Percentiles rank a stretch among this genome's conserved stretches.
Conservation (phyloP, 2,329 filamentous ascomycete species). For the Fusarium sp. region DNA sequence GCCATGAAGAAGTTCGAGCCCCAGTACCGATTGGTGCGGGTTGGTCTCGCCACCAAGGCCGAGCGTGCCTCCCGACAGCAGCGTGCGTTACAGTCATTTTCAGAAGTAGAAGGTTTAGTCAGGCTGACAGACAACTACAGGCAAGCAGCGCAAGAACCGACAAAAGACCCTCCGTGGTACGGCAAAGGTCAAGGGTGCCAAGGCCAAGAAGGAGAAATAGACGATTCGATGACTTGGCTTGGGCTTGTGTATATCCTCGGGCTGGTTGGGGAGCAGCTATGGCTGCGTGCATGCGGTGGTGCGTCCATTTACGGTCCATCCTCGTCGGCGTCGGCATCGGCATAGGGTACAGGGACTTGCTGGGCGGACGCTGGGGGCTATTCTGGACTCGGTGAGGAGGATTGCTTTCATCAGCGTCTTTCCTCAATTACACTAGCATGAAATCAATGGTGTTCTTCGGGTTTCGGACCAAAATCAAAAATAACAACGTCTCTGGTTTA, state of each 20-base stretch:
- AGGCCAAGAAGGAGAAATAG: conserved; percentile 95
- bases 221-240: conserved; percentile 54
- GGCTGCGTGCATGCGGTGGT: conserved; percentile 48
- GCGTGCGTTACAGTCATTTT: conserved; percentile 75
- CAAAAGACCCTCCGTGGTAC: conserved; percentile 98
- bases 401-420: conserved; percentile 46
- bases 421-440: conserved; percentile 56
- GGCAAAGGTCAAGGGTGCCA: conserved; percentile 96
- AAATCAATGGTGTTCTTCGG: conserved; percentile 58
- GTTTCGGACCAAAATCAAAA: conserved; percentile 52
- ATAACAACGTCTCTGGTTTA: conserved; percentile 40
- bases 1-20: conserved; percentile 99
- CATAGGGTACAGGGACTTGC: conserved; percentile 44
- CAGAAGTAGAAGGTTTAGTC: neutral
- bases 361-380: conserved; percentile 40
- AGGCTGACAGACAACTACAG: conserved; percentile 62
- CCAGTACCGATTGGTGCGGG: conserved; percentile 94
- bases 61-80: conserved; percentile 99
- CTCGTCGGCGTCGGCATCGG: conserved; percentile 42
- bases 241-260: conserved; percentile 49
- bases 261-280: conserved; percentile 45
- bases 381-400: conserved; percentile 48
- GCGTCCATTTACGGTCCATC: conserved; percentile 39
- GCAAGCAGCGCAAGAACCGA: conserved; percentile 99
- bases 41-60: conserved; percentile 91